These are phyloP conservation scores for Pichia sp. DNA, from an alignment of 1,139 yeast genomes.

Conservation along the genomic window DNA sequence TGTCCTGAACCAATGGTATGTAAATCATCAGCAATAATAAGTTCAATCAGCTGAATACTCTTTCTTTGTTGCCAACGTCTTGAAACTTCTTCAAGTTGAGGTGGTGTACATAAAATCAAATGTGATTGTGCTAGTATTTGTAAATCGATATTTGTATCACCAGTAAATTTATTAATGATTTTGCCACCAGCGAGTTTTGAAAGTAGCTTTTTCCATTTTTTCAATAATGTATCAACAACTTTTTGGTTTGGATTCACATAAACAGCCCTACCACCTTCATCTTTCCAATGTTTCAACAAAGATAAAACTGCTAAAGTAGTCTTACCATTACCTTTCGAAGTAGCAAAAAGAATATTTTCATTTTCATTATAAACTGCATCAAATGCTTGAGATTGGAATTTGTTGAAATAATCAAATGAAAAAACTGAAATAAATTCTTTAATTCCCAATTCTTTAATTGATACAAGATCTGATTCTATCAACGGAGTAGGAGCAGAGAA, in stretches of 20 bases:
- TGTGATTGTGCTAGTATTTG: constrained; percentile 52
- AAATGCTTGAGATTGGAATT: constrained; percentile 67
- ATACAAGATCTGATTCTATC: constrained; percentile 44
- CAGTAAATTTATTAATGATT: constrained; percentile 51
- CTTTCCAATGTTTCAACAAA: constrained; percentile 62
- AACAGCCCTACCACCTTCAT: constrained; percentile 56
- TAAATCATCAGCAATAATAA: constrained; percentile 70
- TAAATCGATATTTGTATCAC: constrained; percentile 54
- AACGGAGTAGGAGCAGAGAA: constrained; percentile 59
- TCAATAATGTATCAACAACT: constrained; percentile 41
- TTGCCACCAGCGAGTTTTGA: constrained; percentile 43
- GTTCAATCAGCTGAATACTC: constrained; percentile 59
- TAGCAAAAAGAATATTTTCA: constrained; percentile 55
- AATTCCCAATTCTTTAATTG: constrained; percentile 42
- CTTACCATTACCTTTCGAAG: constrained; percentile 74
- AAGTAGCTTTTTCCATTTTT: constrained; percentile 50
- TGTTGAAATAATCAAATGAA: constrained; percentile 51
- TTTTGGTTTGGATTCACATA: constrained; percentile 61
- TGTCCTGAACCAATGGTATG: constrained; percentile 59
- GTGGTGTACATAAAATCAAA: constrained; percentile 72
- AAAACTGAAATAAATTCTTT: constrained; percentile 44
- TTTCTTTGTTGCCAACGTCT: constrained; percentile 79
- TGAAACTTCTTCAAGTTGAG: constrained; percentile 64
- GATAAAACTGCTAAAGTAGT: constrained; percentile 70
- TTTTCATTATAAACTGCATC: constrained; percentile 52